These are phyloP conservation scores for Leccinellum luteum DNA, from an alignment of 768 basidiomycete genomes.

Conservation along the genomic window DNA sequence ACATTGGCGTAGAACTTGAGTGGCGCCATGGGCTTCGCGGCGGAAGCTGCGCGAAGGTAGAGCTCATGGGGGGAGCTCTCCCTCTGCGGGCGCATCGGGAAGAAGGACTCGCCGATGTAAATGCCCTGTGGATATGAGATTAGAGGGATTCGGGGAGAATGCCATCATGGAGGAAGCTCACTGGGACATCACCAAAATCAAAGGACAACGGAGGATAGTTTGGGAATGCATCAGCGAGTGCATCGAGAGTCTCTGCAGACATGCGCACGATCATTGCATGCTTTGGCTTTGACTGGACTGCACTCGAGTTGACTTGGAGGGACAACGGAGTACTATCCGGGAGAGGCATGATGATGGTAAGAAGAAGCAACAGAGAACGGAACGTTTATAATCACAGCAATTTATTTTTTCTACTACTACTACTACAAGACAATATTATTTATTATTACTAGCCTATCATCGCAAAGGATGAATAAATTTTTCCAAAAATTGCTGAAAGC, in stretches of 20 bases:
- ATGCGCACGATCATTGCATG: conserved; percentile 75
- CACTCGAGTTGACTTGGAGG: conserved; percentile 55
- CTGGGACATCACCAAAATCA: conserved; percentile 60
- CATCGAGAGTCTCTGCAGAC: conserved; percentile 69
- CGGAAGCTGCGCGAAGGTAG: conserved; percentile 62
- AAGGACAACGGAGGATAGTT: conserved; percentile 51
- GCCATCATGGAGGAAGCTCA: conserved; percentile 32
- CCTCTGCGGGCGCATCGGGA: conserved; percentile 50
- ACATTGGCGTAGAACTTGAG: conserved; percentile 75
- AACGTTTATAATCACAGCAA: neutral
- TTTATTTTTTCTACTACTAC: neutral
- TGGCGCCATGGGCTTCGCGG: conserved; percentile 57
- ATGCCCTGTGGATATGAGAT: conserved; percentile 49
- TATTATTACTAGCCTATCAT: neutral
- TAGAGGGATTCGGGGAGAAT: neutral
- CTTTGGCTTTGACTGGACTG: conserved; percentile 59
- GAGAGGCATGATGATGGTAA: conserved; percentile 56
- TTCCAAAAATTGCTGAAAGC: conserved; percentile 91
- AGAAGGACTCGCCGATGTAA: conserved; percentile 62
- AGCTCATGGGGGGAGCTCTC: conserved; percentile 68
- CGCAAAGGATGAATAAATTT: conserved; percentile 14
- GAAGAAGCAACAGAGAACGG: neutral
- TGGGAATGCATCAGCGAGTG: conserved; percentile 47
- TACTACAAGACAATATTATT: no score
- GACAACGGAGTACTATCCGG: conserved; percentile 53